Percentiles rank a stretch among this genome's conserved stretches.
phyloP scores from a whole-genome alignment of 2,329 filamentous ascomycete genomes.

The Xylaria sp. region DNA sequence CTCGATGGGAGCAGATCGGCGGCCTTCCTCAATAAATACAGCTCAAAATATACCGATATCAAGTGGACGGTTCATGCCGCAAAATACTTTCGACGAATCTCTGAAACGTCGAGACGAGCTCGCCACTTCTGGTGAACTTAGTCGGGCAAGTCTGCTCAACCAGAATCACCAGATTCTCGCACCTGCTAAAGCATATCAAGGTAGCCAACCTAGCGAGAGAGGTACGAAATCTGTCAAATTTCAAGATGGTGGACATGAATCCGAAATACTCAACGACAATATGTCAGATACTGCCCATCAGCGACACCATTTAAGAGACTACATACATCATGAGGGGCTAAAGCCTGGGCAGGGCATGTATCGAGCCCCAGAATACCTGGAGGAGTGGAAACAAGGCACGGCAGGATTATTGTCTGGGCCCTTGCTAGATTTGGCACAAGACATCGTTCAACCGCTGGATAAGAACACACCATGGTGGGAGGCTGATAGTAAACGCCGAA shows the following conservation, averaged over 20 bases:
- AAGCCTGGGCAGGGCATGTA: conserved; percentile 66
- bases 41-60: conserved; percentile 33
- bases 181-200: conserved; percentile 24
- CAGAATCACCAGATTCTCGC: conserved; percentile 26
- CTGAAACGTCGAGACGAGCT: conserved; percentile 25
- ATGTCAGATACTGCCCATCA: conserved; percentile 42
- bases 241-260: conserved; percentile 43
- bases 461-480: conserved; percentile 82
- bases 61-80: conserved; percentile 33
- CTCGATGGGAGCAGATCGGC: conserved; percentile 38
- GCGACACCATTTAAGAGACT: conserved; percentile 42
- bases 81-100: conserved; percentile 26
- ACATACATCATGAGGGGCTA: conserved; percentile 48
- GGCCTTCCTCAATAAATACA: conserved; percentile 29
- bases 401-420: conserved; percentile 68
- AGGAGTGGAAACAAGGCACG: conserved; percentile 78
- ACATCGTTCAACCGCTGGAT: conserved; percentile 52
- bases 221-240: conserved; percentile 48
- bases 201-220: conserved; percentile 27
- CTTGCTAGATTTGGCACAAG: conserved; percentile 68
- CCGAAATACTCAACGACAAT: conserved; percentile 36
- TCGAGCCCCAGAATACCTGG: conserved; percentile 67
- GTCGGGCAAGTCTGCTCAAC: conserved; percentile 32
- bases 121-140: conserved; percentile 28
- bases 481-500: conserved; percentile 58